Conservation (phyloP, 306 rosid genomes). For the Morella rubra region DNA sequence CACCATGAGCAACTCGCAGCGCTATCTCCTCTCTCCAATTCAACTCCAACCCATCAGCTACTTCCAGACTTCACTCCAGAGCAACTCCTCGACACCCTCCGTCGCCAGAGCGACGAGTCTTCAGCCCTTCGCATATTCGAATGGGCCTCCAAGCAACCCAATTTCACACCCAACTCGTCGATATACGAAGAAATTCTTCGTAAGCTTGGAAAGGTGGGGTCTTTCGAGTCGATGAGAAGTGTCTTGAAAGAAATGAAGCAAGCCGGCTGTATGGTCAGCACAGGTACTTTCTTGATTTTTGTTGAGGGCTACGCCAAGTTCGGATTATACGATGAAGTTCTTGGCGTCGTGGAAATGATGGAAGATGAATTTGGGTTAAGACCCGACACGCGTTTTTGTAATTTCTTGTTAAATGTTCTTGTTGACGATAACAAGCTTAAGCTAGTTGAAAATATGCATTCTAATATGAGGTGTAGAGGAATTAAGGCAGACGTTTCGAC, state of each 20-base stretch:
- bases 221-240: conserved; percentile 50
- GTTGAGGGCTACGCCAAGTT: conserved; percentile 46
- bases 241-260: conserved; percentile 47
- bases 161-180: conserved; percentile 43
- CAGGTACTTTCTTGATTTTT: conserved; percentile 49
- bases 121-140: conserved; percentile 59
- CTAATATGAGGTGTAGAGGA: conserved; percentile 47
- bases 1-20: conserved; percentile 29
- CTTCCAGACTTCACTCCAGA: conserved; percentile 56
- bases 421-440: conserved; percentile 70
- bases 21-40: conserved; percentile 20
- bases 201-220: conserved; percentile 50
- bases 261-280: conserved; percentile 28
- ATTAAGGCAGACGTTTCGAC: conserved; percentile 65
- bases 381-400: conserved; percentile 61
- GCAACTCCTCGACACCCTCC: conserved; percentile 68
- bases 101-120: conserved; percentile 66
- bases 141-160: conserved; percentile 78
- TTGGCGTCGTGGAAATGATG: conserved; percentile 40
- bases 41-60: conserved; percentile 42
- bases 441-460: conserved; percentile 61
- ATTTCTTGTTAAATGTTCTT: conserved; percentile 56
- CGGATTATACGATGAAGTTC: conserved; percentile 50
- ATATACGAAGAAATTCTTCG: conserved; percentile 58
- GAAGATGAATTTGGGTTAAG: conserved; percentile 54